Percentiles rank a stretch among this genome's conserved stretches.
phyloP scores from a whole-genome alignment of 2,329 filamentous ascomycete species.

The Colletotrichum nymphaeae region DNA sequence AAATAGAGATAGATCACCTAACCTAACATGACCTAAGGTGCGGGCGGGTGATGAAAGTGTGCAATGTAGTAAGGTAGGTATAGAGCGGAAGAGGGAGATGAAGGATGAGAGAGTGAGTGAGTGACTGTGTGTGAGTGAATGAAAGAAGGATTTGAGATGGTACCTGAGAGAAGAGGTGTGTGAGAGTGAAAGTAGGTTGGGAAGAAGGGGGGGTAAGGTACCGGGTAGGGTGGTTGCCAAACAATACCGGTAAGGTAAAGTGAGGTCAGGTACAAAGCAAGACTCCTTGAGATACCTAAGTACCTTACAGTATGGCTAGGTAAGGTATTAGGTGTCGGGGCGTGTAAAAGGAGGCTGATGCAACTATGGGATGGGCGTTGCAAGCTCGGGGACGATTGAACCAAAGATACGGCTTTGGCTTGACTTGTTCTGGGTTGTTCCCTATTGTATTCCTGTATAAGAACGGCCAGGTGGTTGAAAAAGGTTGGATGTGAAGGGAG shows the following conservation, averaged over 20 bases:
- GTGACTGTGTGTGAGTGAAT: not conserved
- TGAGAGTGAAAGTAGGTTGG: not conserved
- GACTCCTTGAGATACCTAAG: not conserved
- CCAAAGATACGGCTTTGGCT: not conserved
- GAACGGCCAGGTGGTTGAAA: not conserved
- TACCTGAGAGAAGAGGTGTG: not conserved
- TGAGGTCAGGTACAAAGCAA: not conserved
- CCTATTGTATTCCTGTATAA: slow-evolving; percentile 1
- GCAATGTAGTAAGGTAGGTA: not conserved
- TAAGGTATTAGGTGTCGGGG: not conserved
- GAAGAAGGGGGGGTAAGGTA: not conserved
- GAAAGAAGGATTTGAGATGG: not conserved
- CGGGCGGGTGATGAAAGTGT: slow-evolving; percentile 5
- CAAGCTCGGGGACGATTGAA: not conserved
- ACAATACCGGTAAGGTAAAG: not conserved
- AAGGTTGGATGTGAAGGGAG: slow-evolving; percentile 2
- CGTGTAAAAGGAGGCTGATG: slow-evolving; percentile 12
- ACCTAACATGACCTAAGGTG: not conserved
- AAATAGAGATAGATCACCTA: not conserved
- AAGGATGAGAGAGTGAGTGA: not conserved
- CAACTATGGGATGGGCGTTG: slow-evolving; percentile 14
- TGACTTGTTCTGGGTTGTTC: slow-evolving; percentile 13
- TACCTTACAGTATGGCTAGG: not conserved
- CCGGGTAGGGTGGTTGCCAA: not conserved
- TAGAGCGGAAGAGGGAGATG: not conserved